phyloP scores from a whole-genome alignment of 495 filamentous ascomycete genomes.

The Pyrenula aspistea region DNA sequence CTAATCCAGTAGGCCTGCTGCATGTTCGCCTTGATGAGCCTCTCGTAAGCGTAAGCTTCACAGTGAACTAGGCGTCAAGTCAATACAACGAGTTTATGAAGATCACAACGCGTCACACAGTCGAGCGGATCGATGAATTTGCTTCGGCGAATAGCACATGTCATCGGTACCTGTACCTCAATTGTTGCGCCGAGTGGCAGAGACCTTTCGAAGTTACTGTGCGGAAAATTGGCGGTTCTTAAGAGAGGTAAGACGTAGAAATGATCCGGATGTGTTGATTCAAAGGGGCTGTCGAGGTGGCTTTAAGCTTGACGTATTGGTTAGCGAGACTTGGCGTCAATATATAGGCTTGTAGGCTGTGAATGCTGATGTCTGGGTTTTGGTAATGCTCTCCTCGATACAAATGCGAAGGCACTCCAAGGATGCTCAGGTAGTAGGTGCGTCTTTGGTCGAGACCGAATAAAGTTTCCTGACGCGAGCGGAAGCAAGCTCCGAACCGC shows the following conservation, averaged over 20 bases:
- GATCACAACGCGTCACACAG: constrained; percentile 8
- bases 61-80: constrained; percentile 14
- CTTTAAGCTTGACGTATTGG: constrained; percentile 18
- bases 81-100: constrained; percentile 16
- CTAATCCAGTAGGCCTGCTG: constrained; percentile 13
- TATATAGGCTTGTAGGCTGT: too few species aligned
- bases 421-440: too few species aligned
- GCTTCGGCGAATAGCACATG: constrained; percentile 12
- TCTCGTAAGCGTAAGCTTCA: constrained; percentile 20
- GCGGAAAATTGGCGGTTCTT: constrained; percentile 15
- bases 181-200: constrained; percentile 21
- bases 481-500: too few species aligned
- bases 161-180: constrained; percentile 19
- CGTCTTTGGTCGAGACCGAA: too few species aligned
- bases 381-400: too few species aligned
- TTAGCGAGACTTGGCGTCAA: too few species aligned
- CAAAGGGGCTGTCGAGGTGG: constrained; percentile 17
- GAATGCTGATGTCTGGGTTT: too few species aligned
- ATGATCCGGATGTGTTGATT: constrained; percentile 21
- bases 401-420: too few species aligned
- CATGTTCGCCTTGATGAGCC: constrained; percentile 10
- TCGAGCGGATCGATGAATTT: constrained; percentile 17
- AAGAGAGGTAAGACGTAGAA: constrained; percentile 13
- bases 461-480: too few species aligned
- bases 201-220: constrained; percentile 23